Conservation (phyloP, 352 stramenopile genomes). For the Halophytophthora batemanensis region DNA sequence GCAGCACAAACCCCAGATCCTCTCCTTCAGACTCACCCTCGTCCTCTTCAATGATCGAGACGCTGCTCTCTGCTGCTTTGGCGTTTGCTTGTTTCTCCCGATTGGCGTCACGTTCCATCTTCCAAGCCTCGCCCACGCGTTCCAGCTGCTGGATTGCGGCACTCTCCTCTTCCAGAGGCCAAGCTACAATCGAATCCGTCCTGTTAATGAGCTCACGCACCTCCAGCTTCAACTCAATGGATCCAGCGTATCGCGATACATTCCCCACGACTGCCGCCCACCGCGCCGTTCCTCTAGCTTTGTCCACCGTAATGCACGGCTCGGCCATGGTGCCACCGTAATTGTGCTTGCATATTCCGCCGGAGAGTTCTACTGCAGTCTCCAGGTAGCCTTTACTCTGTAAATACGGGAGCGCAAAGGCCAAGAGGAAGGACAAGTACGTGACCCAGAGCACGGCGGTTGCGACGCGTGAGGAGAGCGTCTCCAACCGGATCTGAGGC, state of each 20-base stretch:
- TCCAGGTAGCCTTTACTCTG: slow-evolving; percentile 73
- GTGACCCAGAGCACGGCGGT: slow-evolving; percentile 73
- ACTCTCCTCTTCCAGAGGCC: slow-evolving; percentile 7
- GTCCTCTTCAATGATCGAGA: slow-evolving; percentile 7
- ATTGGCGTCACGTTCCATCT: slow-evolving; percentile 16
- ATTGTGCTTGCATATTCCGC: slow-evolving; percentile 38
- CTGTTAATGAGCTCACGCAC: slow-evolving; percentile 47
- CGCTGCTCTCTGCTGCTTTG: slow-evolving; percentile 5
- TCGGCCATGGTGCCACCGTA: slow-evolving; percentile 8
- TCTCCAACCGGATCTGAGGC: slow-evolving; percentile 77
- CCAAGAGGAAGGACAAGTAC: slow-evolving; percentile 73
- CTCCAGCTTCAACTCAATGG: slow-evolving; percentile 55
- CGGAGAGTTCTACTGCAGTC: slow-evolving; percentile 59
- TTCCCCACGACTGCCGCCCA: slow-evolving; percentile 74
- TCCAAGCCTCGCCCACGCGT: slow-evolving; percentile 22
- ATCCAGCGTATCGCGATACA: slow-evolving; percentile 63
- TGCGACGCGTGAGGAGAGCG: slow-evolving; percentile 67
- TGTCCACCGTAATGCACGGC: slow-evolving; percentile 76
- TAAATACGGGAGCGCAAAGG: slow-evolving; percentile 67
- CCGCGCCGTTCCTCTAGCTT: slow-evolving; percentile 34
- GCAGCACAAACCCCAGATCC: slow-evolving; percentile 57
- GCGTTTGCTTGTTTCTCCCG: no score
- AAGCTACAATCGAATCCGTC: slow-evolving; percentile 14
- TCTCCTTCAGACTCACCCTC: slow-evolving; percentile 16
- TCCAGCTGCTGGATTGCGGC: slow-evolving; percentile 28